Conservation (phyloP, 768 basidiomycete genomes). For the Boletus speciosus region DNA sequence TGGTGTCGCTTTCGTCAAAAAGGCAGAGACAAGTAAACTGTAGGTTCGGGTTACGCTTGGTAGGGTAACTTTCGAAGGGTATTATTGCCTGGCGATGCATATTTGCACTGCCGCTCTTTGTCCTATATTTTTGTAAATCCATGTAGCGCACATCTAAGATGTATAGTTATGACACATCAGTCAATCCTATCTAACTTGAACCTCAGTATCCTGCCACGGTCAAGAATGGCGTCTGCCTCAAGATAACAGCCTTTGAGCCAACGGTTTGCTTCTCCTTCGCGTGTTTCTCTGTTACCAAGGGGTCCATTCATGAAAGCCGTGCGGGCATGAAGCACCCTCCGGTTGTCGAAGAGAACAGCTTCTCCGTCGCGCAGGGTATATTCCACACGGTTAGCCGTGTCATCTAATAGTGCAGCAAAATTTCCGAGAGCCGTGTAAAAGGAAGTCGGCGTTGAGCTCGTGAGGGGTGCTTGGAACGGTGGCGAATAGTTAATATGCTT, state of each 20-base stretch:
- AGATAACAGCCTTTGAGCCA: constrained; percentile 92
- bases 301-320: constrained; percentile 59
- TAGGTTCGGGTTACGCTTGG: constrained; percentile 14
- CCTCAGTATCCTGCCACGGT: constrained; percentile 54
- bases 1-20: constrained; percentile 63
- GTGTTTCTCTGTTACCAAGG: constrained; percentile 28
- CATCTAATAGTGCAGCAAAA: constrained; percentile 60
- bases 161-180: neutral
- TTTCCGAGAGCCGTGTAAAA: constrained; percentile 61
- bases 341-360: constrained; percentile 88
- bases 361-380: constrained; percentile 80
- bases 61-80: neutral
- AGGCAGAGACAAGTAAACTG: constrained; percentile 43
- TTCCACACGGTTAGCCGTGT: constrained; percentile 47
- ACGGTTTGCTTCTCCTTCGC: constrained; percentile 54
- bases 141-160: neutral
- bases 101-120: neutral
- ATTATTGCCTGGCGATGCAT: neutral
- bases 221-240: constrained; percentile 62
- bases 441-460: constrained; percentile 41
- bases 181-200: constrained; percentile 18
- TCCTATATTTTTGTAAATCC: neutral
- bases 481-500: constrained; percentile 86
- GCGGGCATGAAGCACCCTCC: constrained; percentile 83
- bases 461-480: constrained; percentile 88